Conservation (phyloP, 176 grass and related monocot species). For the Chrysopogon serrulatus region DNA sequence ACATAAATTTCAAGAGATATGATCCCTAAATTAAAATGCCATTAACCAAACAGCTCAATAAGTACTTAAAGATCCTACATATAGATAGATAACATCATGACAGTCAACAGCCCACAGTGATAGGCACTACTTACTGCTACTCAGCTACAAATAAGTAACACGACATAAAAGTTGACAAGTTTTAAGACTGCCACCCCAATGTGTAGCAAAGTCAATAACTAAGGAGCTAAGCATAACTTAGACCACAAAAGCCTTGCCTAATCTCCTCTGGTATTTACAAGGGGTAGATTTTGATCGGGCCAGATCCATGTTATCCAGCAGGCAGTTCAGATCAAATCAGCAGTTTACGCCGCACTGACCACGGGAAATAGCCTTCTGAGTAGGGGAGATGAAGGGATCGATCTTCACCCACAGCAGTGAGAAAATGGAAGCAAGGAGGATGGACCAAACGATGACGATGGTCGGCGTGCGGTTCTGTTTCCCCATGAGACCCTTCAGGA, state of each 20-base stretch:
- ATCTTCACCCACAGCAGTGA: conserved; percentile 81
- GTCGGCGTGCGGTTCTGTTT: conserved; percentile 76
- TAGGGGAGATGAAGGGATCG: conserved; percentile 61
- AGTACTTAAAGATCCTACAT: neutral
- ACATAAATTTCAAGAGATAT: neutral
- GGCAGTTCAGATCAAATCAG: conserved; percentile 30
- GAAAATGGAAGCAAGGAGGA: conserved; percentile 85
- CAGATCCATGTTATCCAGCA: neutral
- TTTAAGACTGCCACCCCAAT: neutral
- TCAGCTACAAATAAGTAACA: neutral
- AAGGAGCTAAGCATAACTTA: conserved; percentile 17
- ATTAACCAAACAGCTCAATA: neutral
- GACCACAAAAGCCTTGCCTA: conserved; percentile 1
- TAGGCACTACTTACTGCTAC: neutral
- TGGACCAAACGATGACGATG: conserved; percentile 85
- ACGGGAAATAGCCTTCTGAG: conserved; percentile 33
- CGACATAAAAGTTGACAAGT: neutral
- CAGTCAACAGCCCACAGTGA: neutral
- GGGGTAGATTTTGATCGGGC: neutral
- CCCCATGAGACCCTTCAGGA: conserved; percentile 81
- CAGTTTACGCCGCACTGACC: conserved; percentile 75
- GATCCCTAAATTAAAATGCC: neutral
- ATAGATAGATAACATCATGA: neutral
- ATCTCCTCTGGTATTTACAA: conserved; percentile 29
- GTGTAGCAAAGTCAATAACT: neutral